Base-by-base conservation (phyloP, 495 filamentous ascomycete species). In the Daldinia vernicosa region DNA sequence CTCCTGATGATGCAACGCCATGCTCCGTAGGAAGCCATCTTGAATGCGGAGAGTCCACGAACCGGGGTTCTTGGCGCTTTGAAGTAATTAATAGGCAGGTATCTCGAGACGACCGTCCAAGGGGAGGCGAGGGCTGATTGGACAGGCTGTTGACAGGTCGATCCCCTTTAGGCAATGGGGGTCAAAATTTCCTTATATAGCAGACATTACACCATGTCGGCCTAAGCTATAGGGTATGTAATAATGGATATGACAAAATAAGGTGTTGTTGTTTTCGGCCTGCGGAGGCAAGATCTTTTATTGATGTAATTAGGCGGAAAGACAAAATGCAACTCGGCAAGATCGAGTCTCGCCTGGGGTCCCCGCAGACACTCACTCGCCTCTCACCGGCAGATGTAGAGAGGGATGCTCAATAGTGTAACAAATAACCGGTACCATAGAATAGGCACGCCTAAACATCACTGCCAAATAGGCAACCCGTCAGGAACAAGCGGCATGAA, bases 271-370 rank as follows among this genome's bases (percentile, higher is more conserved):
- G 59, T 75, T 70, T 59, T 68, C 50, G 50, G 57, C 65, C 60
- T 69, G 50, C 72, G 75, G 61, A 70, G 60, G 63, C 9, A 50
- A 50, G 58, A 47, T 40, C 12, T 52, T 67, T 70, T 64, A 75
- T 75, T 77, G 68, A 71, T 75, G 60, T 73, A 75, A 72, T 75
- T 75, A 72, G 72, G 72, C 74, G 72, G 60, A 66, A 74, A 72
- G 70, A 69, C 47, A 69, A 37, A 73, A 73, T 73, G 57, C 62
- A n/a, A 73, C 70, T 69, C 60, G 9, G 24, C 47, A 73, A 53
- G 55, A 65, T 37, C 50, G 58, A 52, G 66, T 66, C 70, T 61
- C 39, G 60, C 57, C 66, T 55, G n/a, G 58, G 61, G 51, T 39
- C 66, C 61, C 70, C 66, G 70, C 70, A 66, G 28, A 1, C 67